These are phyloP conservation scores for Ceratocystis ficicola DNA, from an alignment of 2,329 filamentous ascomycete species.

Conservation along the genomic window DNA sequence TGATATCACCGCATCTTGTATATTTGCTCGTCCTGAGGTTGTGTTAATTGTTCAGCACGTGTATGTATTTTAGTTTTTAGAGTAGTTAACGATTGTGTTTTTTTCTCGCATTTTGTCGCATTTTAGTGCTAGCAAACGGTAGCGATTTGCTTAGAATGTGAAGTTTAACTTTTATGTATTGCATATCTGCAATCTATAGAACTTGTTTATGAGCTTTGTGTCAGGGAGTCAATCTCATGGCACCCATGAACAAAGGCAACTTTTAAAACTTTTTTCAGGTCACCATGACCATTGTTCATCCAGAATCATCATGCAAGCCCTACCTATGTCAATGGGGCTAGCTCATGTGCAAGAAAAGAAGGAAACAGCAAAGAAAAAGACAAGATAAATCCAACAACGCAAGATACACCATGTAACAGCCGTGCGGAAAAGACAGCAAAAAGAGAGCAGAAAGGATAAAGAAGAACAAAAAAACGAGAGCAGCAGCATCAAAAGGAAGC, in stretches of 20 bases:
- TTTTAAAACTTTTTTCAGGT: background rate
- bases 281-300: conserved; percentile 3
- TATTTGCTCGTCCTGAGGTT: background rate
- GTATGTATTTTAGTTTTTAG: background rate
- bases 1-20: conserved; percentile 8
- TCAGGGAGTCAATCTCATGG: background rate
- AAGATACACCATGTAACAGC: conserved; percentile 5
- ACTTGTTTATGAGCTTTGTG: background rate
- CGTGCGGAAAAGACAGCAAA: conserved; percentile 1
- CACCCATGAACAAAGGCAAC: background rate
- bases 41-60: background rate
- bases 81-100: conserved; percentile 5
- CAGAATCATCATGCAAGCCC: conserved; percentile 2
- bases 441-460: background rate
- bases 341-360: conserved; percentile 6
- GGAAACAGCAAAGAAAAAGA: conserved; percentile 9
- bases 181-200: background rate
- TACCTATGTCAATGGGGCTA: background rate
- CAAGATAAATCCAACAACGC: conserved; percentile 1
- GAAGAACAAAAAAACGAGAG: conserved; percentile 6
- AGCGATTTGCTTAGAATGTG: too few relatives aligned
- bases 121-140: background rate
- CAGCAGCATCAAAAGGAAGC: background rate
- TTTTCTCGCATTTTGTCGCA: background rate
- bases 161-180: background rate